phyloP scores from a whole-genome alignment of 345 rosid species.

The Eucalyptus sp. region DNA sequence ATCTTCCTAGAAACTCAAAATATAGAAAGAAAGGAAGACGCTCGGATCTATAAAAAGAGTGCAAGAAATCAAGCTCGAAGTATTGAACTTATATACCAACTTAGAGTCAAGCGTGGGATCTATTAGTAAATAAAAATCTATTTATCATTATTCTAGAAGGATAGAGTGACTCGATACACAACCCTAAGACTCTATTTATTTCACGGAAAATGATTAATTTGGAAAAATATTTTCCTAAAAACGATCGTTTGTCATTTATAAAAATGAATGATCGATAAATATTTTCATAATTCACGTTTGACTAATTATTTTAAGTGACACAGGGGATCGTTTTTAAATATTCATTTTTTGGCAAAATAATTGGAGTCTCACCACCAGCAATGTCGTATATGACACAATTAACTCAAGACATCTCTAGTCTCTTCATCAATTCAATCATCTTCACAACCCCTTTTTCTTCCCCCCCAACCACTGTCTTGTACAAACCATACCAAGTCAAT shows the following conservation, averaged over 20 bases:
- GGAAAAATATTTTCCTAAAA: neutral
- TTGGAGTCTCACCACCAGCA: neutral
- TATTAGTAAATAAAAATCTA: neutral
- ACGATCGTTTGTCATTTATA: too few species aligned
- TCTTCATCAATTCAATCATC: neutral
- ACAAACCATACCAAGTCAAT: neutral
- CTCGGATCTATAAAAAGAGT: neutral
- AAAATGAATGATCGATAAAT: too few species aligned
- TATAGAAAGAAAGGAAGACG: neutral
- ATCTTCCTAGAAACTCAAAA: neutral
- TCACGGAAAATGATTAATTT: too few species aligned
- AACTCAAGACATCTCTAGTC: neutral
- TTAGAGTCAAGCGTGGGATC: neutral
- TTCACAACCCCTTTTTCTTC: neutral
- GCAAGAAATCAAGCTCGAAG: neutral
- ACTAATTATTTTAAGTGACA: too few species aligned
- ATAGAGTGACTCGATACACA: neutral
- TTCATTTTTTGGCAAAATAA: too few species aligned
- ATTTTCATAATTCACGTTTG: too few species aligned
- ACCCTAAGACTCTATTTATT: neutral
- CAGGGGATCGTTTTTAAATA: rapidly evolving
- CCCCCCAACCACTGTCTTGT: neutral
- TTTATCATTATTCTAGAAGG: neutral
- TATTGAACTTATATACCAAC: neutral
- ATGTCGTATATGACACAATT: neutral